A percentile compares a stretch with the other conserved stretches of the same genome.
Evolutionary conservation across 2,329 filamentous ascomycete genomes (phyloP).

Genomic region (Truncatella angustata): DNA sequence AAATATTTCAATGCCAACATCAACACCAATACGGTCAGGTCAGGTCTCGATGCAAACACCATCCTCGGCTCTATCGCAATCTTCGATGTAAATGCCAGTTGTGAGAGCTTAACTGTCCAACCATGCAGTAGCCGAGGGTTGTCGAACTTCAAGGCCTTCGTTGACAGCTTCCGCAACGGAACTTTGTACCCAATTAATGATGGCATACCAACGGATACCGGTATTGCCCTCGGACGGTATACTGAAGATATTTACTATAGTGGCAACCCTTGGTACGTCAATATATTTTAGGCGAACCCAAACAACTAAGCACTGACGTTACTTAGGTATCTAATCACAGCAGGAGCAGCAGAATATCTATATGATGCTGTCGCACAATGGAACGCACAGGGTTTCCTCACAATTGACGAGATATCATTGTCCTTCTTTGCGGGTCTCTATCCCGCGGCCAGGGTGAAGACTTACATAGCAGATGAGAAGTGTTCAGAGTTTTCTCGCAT

Average conservation of each 20-base stretch:
- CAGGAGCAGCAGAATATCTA: constrained; percentile 56
- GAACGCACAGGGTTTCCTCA: constrained; percentile 43
- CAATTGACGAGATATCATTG: constrained; percentile 49
- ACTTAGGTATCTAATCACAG: constrained; percentile 45
- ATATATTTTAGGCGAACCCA: neutral
- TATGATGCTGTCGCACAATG: constrained; percentile 57
- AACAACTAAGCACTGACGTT: constrained; percentile 5
- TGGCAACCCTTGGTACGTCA: constrained; percentile 52
- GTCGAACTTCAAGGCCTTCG: constrained; percentile 55
- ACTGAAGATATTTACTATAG: constrained; percentile 52
- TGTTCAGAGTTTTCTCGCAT: constrained; percentile 37
- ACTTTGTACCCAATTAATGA: constrained; percentile 51
- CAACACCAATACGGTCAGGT: constrained; percentile 40
- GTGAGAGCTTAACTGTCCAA: constrained; percentile 54
- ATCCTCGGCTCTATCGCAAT: constrained; percentile 45
- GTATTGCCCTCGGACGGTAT: constrained; percentile 45
- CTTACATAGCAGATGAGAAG: constrained; percentile 38
- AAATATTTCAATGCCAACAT: constrained; percentile 55
- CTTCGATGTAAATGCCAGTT: constrained; percentile 49
- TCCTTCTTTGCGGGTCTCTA: constrained; percentile 54
- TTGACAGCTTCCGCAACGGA: constrained; percentile 49
- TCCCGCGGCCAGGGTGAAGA: constrained; percentile 43
- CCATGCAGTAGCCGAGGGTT: constrained; percentile 51
- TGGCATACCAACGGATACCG: constrained; percentile 41
- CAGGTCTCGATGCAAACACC: constrained; percentile 57